Evolutionary conservation across 148 eudicot genomes (phyloP), one percentile per base, ranked within the genome.

Genomic region (Nepenthes gracilis): DNA sequence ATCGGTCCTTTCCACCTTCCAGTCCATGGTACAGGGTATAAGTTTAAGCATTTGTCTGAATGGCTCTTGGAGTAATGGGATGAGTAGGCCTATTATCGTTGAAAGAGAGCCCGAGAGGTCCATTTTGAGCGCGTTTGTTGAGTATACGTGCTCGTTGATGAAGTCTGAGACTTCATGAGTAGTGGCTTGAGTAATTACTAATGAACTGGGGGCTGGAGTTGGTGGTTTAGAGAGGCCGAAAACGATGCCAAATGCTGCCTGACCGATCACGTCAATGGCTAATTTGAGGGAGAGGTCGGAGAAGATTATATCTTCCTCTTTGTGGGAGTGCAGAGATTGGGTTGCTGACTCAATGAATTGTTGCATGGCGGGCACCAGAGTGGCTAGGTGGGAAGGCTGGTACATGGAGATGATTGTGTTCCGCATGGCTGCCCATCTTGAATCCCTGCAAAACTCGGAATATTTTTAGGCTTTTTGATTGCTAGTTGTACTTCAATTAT

Each of bases 321-420:
- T 23, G 40, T 51, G 57, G 13, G 69, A 59, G 9, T 67, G 74
- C 15, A 87, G 77, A 69, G 70, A 78, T 61, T 75, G 53, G 11
- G 80, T 52, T 2, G 88, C 80, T 36, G 82, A 68, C 68, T 78
- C 80, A 14, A 88, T 82, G 79, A 68, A 80, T 4, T 76, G 64
- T 80, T 92, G 98, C 98, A 92, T 92, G 0, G 79, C 77, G 2
- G 98, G 90, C 2, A 88, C 66, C 60, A 92, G 59, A 51, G 77
- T 92, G 57, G 94, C 87, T 9, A 92, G 77, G 61, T 92, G 88
- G 54, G 98, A 85, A 33, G 98, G 98, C 63, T 88, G 94, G 78
- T 90, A 90, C 66, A 86, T 73, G 43, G 97, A 90, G 52, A 86
- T 63, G 58, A 90, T 81, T 32, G 89, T 87, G 78, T 87, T 91